Evolutionary conservation across 2,329 filamentous ascomycete genomes (phyloP).

Genomic region (Bipolaris cookei): DNA sequence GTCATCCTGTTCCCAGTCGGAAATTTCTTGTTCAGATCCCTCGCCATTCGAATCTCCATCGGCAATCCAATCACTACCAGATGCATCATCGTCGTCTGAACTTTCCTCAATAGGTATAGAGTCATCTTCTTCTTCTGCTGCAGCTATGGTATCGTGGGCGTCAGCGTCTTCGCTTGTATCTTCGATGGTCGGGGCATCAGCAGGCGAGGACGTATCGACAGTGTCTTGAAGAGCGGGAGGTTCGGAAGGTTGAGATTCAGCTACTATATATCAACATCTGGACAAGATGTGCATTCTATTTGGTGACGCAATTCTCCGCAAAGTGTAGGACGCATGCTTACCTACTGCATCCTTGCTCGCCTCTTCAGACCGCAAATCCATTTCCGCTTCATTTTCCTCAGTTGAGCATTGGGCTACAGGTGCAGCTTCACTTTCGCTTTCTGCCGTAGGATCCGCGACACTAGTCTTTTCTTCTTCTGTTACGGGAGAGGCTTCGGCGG

Average conservation of each 20-base stretch:
- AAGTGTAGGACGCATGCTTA: not conserved
- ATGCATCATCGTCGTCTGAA: not conserved
- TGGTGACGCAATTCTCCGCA: not conserved
- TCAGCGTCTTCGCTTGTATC: not conserved
- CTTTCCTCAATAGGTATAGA: not conserved
- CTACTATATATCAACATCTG: slow-evolving; percentile 8
- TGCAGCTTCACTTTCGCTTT: not conserved
- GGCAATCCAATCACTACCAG: not conserved
- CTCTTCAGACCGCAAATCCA: slow-evolving; percentile 2
- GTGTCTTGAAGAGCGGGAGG: not conserved
- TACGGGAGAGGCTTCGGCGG: not conserved
- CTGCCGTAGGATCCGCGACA: not conserved
- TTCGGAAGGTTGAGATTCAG: not conserved
- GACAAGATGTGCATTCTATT: not conserved
- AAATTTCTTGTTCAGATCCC: not conserved
- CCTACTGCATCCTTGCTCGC: not conserved
- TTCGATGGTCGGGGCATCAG: not conserved
- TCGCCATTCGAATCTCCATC: not conserved
- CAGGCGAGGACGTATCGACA: not conserved
- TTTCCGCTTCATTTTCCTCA: not conserved
- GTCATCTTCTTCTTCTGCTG: slow-evolving; percentile 1
- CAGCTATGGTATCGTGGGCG: not conserved
- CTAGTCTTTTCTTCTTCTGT: not conserved
- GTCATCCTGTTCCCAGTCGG: slow-evolving; percentile 5
- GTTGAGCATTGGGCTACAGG: not conserved